phyloP scores from a whole-genome alignment of 371 early-diverging fungal genomes.

The Actinomucor elegans region DNA sequence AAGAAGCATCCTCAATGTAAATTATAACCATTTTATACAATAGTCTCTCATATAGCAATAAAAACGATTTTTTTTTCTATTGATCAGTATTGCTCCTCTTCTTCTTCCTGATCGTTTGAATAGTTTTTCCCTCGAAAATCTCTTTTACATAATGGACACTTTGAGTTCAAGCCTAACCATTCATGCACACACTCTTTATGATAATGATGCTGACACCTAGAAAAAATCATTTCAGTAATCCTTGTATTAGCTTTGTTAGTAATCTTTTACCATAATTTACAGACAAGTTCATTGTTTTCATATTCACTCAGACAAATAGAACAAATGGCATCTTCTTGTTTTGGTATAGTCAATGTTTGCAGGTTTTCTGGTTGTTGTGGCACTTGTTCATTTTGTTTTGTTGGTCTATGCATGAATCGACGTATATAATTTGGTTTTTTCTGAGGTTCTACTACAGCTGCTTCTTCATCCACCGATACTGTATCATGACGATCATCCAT shows the following conservation, averaged over 20 bases:
- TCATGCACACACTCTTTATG: constrained; percentile 32
- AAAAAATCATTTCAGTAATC: too few species aligned
- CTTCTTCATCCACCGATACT: too few species aligned
- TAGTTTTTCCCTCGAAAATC: constrained; percentile 31
- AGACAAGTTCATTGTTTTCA: constrained; percentile 56
- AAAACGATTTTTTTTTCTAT: background rate
- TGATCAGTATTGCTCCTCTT: constrained; percentile 2
- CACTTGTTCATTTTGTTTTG: background rate
- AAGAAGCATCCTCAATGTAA: background rate
- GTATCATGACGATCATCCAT: background rate
- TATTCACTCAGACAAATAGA: constrained; percentile 65
- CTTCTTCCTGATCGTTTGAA: constrained; percentile 9
- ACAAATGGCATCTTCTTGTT: constrained; percentile 52
- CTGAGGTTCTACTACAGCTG: too few species aligned
- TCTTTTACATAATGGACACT: constrained; percentile 37
- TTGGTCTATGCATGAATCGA: background rate
- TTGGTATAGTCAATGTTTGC: constrained; percentile 23
- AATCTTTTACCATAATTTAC: constrained; percentile 50
- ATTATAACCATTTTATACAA: background rate
- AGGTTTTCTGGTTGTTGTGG: background rate
- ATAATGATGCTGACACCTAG: constrained; percentile 40
- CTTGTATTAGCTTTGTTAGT: too few species aligned
- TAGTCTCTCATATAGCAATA: background rate
- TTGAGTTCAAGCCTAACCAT: constrained; percentile 35
- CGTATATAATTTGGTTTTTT: constrained; percentile 3